phyloP scores from a whole-genome alignment of 352 stramenopile genomes.

The Phytophthora pinifolia region DNA sequence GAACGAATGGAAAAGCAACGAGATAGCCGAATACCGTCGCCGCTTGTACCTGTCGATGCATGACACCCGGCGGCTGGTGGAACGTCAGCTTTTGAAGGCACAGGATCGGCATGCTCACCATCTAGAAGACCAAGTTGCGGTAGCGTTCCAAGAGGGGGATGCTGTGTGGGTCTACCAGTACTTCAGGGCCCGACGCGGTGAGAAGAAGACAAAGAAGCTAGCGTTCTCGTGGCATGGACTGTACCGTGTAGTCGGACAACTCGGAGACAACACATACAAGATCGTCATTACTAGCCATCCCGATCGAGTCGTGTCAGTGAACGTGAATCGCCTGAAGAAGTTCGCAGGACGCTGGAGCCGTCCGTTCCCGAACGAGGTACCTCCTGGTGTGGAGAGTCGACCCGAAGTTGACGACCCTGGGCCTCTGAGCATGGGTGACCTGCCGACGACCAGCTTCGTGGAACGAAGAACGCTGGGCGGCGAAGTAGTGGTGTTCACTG shows the following conservation, averaged over 20 bases:
- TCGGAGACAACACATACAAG: neutral
- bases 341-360: neutral
- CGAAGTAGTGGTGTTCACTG: neutral
- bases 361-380: neutral
- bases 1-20: conserved; percentile 1
- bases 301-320: neutral
- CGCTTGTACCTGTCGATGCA: neutral
- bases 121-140: neutral
- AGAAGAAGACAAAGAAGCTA: neutral
- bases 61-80: neutral
- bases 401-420: neutral
- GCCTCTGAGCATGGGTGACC: neutral
- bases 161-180: neutral
- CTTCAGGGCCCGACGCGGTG: neutral
- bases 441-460: neutral
- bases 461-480: neutral
- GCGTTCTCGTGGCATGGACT: conserved; percentile 1
- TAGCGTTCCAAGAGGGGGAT: neutral
- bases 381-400: neutral
- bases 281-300: neutral
- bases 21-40: neutral
- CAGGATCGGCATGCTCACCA: neutral
- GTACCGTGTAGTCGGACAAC: neutral
- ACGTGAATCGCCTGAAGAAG: neutral
- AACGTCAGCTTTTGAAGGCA: conserved; percentile 1